Evolutionary conservation across 495 filamentous ascomycete genomes (phyloP).

Genomic region (Neurospora sp.): DNA sequence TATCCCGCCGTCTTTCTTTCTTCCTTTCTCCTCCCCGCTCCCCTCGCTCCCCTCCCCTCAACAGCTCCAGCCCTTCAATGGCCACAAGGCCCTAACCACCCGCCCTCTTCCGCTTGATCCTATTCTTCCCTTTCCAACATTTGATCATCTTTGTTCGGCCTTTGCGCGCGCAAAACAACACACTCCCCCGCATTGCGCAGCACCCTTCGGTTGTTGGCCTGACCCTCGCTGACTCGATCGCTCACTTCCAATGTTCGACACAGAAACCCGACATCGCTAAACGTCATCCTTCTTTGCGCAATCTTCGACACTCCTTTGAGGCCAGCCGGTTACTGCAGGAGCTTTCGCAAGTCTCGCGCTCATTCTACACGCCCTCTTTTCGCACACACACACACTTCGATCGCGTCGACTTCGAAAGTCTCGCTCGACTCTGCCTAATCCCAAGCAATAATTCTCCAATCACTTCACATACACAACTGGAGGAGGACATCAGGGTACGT

Average conservation of each 20-base stretch:
- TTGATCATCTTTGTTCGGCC: not conserved
- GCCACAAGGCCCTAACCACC: not conserved
- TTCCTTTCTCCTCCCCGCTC: not conserved
- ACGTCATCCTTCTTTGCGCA: conserved; percentile 21
- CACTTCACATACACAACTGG: not conserved
- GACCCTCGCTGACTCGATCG: conserved; percentile 18
- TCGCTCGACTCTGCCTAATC: conserved; percentile 15
- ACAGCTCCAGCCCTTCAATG: not conserved
- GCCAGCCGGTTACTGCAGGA: conserved; percentile 91
- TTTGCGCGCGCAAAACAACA: not conserved
- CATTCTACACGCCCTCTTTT: conserved; percentile 5
- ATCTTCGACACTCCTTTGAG: conserved; percentile 63
- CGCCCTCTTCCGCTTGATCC: not conserved
- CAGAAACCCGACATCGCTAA: conserved; percentile 18
- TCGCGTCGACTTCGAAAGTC: conserved; percentile 28
- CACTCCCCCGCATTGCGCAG: not conserved
- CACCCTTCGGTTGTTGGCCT: conserved; percentile 3
- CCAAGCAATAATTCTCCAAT: conserved; percentile 1
- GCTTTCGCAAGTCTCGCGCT: conserved; percentile 36
- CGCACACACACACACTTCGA: conserved; percentile 28
- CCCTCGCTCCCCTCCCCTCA: not conserved
- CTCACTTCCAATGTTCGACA: conserved; percentile 1
- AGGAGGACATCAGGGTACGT: not conserved
- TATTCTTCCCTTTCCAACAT: not conserved
- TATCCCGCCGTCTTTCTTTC: not conserved